These are phyloP conservation scores for Spathaspora hagerdaliae DNA, from an alignment of 805 yeast species.

Conservation along the genomic window DNA sequence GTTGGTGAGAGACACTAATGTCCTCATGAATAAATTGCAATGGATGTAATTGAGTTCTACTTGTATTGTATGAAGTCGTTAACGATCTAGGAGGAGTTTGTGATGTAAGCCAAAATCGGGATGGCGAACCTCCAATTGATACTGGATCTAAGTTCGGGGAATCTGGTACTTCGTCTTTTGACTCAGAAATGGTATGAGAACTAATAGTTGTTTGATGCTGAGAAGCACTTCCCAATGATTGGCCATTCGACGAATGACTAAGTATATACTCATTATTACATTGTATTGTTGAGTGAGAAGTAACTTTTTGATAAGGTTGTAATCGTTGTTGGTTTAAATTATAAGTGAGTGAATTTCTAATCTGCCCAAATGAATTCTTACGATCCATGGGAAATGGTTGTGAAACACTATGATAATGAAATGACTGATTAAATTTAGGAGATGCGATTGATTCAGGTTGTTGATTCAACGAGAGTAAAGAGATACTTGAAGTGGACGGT, in stretches of 20 bases:
- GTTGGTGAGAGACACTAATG: not conserved
- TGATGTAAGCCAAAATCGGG: constrained; percentile 49
- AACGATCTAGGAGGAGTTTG: constrained; percentile 48
- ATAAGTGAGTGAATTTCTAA: constrained; percentile 15
- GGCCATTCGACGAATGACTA: not conserved
- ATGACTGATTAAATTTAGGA: constrained; percentile 1
- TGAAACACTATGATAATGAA: not conserved
- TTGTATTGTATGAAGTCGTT: constrained; percentile 12
- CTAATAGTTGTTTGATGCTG: not conserved
- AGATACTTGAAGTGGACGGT: constrained; percentile 41
- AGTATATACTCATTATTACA: constrained; percentile 1
- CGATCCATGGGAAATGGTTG: constrained; percentile 4
- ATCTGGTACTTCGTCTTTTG: constrained; percentile 30
- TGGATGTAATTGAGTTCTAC: constrained; percentile 16
- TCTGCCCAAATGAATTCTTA: constrained; percentile 3
- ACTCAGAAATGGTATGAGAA: not conserved
- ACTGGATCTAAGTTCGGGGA: constrained; percentile 52
- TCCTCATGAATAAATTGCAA: constrained; percentile 7
- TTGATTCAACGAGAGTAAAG: constrained; percentile 32
- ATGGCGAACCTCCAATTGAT: constrained; percentile 52
- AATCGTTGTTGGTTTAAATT: constrained; percentile 28
- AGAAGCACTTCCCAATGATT: not conserved
- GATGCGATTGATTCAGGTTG: constrained; percentile 7
- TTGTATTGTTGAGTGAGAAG: constrained; percentile 23
- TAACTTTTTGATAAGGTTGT: constrained; percentile 32